These are phyloP conservation scores for Tricharina praecox DNA, from an alignment of 495 filamentous ascomycete species.

Conservation along the genomic window DNA sequence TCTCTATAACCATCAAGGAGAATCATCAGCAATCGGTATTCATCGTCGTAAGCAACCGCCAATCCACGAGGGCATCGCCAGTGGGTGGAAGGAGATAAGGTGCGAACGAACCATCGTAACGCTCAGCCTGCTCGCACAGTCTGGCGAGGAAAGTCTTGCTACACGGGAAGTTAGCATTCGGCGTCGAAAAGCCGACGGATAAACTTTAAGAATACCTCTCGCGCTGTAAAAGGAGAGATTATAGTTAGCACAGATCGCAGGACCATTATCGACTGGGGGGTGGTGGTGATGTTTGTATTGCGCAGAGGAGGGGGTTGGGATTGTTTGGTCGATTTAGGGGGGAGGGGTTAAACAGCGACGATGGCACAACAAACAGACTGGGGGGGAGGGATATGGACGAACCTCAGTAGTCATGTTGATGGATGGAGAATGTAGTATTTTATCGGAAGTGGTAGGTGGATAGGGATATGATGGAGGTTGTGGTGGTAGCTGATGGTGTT, in stretches of 20 bases:
- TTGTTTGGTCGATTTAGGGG: conserved; percentile 20
- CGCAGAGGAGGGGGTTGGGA: conserved; percentile 30
- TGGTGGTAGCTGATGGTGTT: conserved; percentile 18
- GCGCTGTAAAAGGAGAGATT: too few relatives aligned
- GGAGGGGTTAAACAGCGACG: conserved; percentile 24
- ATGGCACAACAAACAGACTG: conserved; percentile 22
- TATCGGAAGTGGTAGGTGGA: conserved; percentile 19
- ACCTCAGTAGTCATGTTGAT: conserved; percentile 51
- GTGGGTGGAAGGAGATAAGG: not conserved
- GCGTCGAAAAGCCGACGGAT: too few relatives aligned
- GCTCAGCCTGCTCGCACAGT: conserved; percentile 99
- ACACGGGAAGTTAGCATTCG: conserved; percentile 23
- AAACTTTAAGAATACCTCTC: conserved; percentile 65
- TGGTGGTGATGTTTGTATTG: too few relatives aligned
- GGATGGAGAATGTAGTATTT: conserved; percentile 14
- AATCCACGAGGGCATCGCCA: conserved; percentile 3
- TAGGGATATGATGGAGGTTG: conserved; percentile 12
- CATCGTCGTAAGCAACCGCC: not conserved
- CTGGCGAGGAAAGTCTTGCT: conserved; percentile 99
- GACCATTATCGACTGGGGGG: conserved; percentile 1
- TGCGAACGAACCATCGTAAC: conserved; percentile 74
- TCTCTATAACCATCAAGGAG: conserved; percentile 41
- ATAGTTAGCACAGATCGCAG: conserved; percentile 31
- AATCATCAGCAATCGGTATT: conserved; percentile 24
- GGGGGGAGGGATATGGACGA: conserved; percentile 27